These are phyloP conservation scores for Detonula confervacea DNA, from an alignment of 352 stramenopile species.

Conservation along the genomic window DNA sequence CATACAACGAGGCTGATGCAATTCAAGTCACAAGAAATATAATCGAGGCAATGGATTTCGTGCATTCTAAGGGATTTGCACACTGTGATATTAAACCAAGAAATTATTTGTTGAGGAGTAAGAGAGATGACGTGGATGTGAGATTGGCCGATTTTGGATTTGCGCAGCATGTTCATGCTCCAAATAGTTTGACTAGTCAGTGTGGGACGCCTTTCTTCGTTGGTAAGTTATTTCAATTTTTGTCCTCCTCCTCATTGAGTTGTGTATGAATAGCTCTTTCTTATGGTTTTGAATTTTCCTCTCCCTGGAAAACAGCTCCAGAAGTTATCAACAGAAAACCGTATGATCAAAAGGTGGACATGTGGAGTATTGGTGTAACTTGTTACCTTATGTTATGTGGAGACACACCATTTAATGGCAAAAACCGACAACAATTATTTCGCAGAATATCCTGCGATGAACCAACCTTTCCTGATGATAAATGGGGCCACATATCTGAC, in stretches of 20 bases:
- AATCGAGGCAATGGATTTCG: slow-evolving; percentile 93
- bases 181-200: slow-evolving; percentile 94
- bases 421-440: slow-evolving; percentile 82
- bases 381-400: slow-evolving; percentile 89
- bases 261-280: slow-evolving; percentile 14
- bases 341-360: slow-evolving; percentile 93
- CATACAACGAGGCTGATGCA: slow-evolving; percentile 95
- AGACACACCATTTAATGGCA: slow-evolving; percentile 90
- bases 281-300: slow-evolving; percentile 1
- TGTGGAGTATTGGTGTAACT: slow-evolving; percentile 92
- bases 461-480: slow-evolving; percentile 58
- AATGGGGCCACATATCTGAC: slow-evolving; percentile 92
- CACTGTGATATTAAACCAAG: slow-evolving; percentile 92
- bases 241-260: slow-evolving; percentile 73
- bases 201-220: slow-evolving; percentile 98
- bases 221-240: slow-evolving; percentile 84
- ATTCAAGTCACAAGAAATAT: slow-evolving; percentile 92
- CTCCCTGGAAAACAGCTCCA: slow-evolving; percentile 77
- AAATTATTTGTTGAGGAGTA: slow-evolving; percentile 70
- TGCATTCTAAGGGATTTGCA: slow-evolving; percentile 93
- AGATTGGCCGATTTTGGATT: slow-evolving; percentile 92
- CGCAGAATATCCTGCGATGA: slow-evolving; percentile 75
- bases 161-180: slow-evolving; percentile 90
- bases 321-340: slow-evolving; percentile 88
- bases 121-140: slow-evolving; percentile 90